Percentiles rank a stretch among this genome's conserved stretches.
Evolutionary conservation across 2,329 filamentous ascomycete species (phyloP).

Genomic region (Mollisiaceae sp.): DNA sequence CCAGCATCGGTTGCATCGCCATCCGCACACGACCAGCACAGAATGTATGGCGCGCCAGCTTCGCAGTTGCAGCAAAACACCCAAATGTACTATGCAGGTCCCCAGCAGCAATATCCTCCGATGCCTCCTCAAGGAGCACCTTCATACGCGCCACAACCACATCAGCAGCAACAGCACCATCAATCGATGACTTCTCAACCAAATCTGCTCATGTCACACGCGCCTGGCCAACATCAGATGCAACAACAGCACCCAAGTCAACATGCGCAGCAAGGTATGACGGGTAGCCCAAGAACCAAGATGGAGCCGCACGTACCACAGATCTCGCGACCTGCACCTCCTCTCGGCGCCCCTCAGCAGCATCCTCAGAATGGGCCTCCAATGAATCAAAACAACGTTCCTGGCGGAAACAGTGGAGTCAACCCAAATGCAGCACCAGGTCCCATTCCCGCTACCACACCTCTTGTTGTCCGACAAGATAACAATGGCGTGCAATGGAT

Average conservation of each 20-base stretch:
- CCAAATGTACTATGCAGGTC: conserved; percentile 71
- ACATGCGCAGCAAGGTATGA: conserved; percentile 63
- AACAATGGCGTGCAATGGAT: conserved; percentile 99
- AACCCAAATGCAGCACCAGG: conserved; percentile 93
- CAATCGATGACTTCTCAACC: conserved; percentile 68
- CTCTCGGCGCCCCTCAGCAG: conserved; percentile 49
- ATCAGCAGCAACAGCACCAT: conserved; percentile 46
- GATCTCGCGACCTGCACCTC: conserved; percentile 63
- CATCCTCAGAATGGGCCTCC: conserved; percentile 47
- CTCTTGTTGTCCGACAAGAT: conserved; percentile 90
- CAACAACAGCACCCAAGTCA: conserved; percentile 61
- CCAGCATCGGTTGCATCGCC: conserved; percentile 91
- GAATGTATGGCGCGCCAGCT: conserved; percentile 80
- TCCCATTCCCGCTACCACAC: conserved; percentile 95
- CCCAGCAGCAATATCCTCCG: conserved; percentile 63
- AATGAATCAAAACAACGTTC: conserved; percentile 50
- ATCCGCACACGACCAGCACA: conserved; percentile 86
- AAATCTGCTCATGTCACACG: conserved; percentile 70
- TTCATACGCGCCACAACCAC: conserved; percentile 59
- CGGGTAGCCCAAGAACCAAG: conserved; percentile 66
- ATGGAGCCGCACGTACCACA: conserved; percentile 67
- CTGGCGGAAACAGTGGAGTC: conserved; percentile 58
- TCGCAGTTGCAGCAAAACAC: conserved; percentile 81
- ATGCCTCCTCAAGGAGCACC: conserved; percentile 67
- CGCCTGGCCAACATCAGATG: conserved; percentile 60